A percentile compares a stretch with the other conserved stretches of the same genome.
phyloP scores from a whole-genome alignment of 805 yeast species.

The Dipodascopsis tothii region DNA sequence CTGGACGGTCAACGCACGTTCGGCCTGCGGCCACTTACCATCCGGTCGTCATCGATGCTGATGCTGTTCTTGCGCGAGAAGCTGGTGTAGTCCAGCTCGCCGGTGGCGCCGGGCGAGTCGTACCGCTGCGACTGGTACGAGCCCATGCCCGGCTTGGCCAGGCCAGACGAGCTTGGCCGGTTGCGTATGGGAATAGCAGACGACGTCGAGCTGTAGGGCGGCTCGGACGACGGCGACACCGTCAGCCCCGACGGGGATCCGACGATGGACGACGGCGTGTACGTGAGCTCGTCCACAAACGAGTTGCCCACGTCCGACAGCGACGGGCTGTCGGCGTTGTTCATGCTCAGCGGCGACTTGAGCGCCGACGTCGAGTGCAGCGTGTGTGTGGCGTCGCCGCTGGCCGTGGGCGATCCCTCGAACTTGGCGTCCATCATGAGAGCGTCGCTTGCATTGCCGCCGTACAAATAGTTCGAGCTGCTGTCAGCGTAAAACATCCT shows the following conservation, averaged over 20 bases:
- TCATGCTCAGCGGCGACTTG: constrained; percentile 6
- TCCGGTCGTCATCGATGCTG: constrained; percentile 14
- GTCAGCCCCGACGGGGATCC: constrained; percentile 24
- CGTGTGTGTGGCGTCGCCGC: constrained; percentile 3
- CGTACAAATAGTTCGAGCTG: no score
- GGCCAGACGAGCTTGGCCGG: background rate
- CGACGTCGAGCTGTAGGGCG: constrained; percentile 7
- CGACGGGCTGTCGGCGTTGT: constrained; percentile 11
- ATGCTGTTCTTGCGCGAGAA: constrained; percentile 8
- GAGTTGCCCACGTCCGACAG: constrained; percentile 13
- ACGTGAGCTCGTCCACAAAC: constrained; percentile 23
- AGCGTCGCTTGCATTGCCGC: background rate
- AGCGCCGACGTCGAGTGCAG: background rate
- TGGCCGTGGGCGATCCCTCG: no score
- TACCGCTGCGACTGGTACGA: background rate
- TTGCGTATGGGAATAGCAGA: constrained; percentile 16
- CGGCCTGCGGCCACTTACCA: constrained; percentile 4
- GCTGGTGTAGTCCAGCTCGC: constrained; percentile 11
- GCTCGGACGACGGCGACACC: constrained; percentile 10
- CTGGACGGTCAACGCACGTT: background rate
- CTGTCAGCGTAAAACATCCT: no score
- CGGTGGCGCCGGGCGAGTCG: background rate
- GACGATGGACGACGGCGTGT: constrained; percentile 24
- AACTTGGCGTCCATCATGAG: no score
- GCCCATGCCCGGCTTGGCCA: background rate